These are phyloP conservation scores for Tieghemostelium lacteum DNA, from an alignment of 78 protist genomes.

Conservation along the genomic window DNA sequence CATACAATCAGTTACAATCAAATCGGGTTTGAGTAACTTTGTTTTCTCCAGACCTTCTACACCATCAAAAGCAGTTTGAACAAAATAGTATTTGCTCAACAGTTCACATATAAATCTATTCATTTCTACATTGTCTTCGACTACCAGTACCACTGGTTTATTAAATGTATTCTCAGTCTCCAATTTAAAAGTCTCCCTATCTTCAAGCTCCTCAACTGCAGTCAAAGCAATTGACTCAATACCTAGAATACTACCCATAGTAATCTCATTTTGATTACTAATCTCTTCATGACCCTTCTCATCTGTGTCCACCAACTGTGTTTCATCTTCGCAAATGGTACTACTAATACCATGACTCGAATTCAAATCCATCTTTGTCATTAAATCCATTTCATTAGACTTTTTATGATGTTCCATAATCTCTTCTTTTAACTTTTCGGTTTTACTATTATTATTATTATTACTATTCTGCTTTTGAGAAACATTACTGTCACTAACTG, in stretches of 20 bases:
- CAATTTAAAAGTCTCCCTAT: conserved; percentile 7
- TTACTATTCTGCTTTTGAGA: background rate
- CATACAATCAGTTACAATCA: conserved; percentile 83
- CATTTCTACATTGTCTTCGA: conserved; percentile 80
- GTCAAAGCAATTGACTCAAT: conserved; percentile 19
- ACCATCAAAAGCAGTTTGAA: conserved; percentile 67
- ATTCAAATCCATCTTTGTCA: background rate
- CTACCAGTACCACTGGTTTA: conserved; percentile 68
- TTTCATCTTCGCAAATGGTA: too few species aligned
- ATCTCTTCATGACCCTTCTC: background rate
- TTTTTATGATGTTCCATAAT: too few species aligned
- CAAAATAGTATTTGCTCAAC: conserved; percentile 10
- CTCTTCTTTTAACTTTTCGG: too few species aligned
- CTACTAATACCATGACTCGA: too few species aligned
- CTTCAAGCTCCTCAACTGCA: conserved; percentile 41
- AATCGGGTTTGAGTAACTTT: conserved; percentile 28
- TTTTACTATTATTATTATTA: too few species aligned
- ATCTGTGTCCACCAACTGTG: too few species aligned
- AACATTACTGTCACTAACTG: conserved; percentile 27
- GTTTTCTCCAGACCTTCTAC: conserved; percentile 65
- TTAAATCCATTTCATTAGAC: background rate
- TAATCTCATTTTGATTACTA: background rate
- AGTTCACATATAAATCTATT: conserved; percentile 45
- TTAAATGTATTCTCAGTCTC: conserved; percentile 6
- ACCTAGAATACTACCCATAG: conserved; percentile 41